Evolutionary conservation across 306 rosid genomes (phyloP).

Genomic region (Lotus japonicus): DNA sequence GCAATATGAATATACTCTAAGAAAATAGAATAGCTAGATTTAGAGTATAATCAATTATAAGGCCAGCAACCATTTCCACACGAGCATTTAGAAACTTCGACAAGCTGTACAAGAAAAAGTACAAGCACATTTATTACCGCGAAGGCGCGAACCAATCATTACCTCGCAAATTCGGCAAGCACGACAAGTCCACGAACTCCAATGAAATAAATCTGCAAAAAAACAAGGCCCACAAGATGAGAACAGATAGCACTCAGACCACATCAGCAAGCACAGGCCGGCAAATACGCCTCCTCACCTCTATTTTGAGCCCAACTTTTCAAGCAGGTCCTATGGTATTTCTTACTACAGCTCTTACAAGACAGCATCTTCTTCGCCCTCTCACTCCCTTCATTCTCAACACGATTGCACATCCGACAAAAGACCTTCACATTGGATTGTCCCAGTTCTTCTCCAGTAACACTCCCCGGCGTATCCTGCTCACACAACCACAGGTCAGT

Average conservation of each 20-base stretch:
- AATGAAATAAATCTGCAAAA: slow-evolving; percentile 40
- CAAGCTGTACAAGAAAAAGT: not conserved
- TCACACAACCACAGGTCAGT: not conserved
- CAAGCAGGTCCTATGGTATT: slow-evolving; percentile 92
- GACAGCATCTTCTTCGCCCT: slow-evolving; percentile 87
- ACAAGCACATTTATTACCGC: not conserved
- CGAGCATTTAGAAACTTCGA: not conserved
- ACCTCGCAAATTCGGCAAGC: slow-evolving; percentile 46
- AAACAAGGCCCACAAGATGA: not conserved
- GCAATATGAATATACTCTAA: not conserved
- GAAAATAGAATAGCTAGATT: slow-evolving; percentile 1
- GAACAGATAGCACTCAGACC: slow-evolving; percentile 6
- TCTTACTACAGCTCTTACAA: slow-evolving; percentile 89
- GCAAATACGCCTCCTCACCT: slow-evolving; percentile 43
- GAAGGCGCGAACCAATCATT: not conserved
- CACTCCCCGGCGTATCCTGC: slow-evolving; percentile 60
- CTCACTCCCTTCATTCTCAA: slow-evolving; percentile 86
- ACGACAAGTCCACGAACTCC: slow-evolving; percentile 46
- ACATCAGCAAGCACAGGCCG: not conserved
- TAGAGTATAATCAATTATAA: not conserved
- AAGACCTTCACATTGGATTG: slow-evolving; percentile 63
- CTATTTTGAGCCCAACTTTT: slow-evolving; percentile 88
- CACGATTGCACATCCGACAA: slow-evolving; percentile 91
- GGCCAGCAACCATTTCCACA: not conserved
- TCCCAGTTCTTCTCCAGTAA: slow-evolving; percentile 65